These are phyloP conservation scores for Sporothrix mexicana DNA, from an alignment of 2,329 filamentous ascomycete genomes.

Conservation along the genomic window DNA sequence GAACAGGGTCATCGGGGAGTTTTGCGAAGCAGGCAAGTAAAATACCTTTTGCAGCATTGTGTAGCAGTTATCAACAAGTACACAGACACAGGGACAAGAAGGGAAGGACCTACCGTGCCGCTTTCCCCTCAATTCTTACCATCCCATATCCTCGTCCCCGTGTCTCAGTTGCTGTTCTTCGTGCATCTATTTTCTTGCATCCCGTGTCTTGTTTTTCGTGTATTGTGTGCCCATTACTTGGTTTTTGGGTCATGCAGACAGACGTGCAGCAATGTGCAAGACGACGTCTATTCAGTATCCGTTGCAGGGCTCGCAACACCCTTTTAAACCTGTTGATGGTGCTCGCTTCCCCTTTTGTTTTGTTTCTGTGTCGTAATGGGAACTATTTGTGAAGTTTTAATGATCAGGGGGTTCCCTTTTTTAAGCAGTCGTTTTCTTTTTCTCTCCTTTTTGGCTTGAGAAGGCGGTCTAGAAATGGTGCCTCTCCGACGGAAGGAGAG, in stretches of 20 bases:
- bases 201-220: background rate
- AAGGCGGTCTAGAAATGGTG: slow-evolving; percentile 6
- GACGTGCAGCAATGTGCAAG: slow-evolving; percentile 3
- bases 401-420: slow-evolving; percentile 9
- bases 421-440: background rate
- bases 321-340: background rate
- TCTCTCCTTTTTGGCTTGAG: background rate
- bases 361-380: background rate
- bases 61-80: background rate
- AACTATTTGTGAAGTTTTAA: background rate
- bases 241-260: background rate
- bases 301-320: background rate
- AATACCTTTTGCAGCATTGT: background rate
- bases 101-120: background rate
- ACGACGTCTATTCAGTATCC: slow-evolving; percentile 21
- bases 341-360: background rate
- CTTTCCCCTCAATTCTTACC: slow-evolving; percentile 2
- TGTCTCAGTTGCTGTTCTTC: background rate
- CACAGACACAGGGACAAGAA: background rate
- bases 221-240: background rate
- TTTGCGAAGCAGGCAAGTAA: background rate
- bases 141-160: background rate
- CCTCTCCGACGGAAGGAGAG: background rate
- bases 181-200: background rate
- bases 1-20: background rate